Percentiles rank a stretch among this genome's conserved stretches.
Evolutionary conservation across 345 rosid species (phyloP).

Genomic region (Hibiscus trionum): DNA sequence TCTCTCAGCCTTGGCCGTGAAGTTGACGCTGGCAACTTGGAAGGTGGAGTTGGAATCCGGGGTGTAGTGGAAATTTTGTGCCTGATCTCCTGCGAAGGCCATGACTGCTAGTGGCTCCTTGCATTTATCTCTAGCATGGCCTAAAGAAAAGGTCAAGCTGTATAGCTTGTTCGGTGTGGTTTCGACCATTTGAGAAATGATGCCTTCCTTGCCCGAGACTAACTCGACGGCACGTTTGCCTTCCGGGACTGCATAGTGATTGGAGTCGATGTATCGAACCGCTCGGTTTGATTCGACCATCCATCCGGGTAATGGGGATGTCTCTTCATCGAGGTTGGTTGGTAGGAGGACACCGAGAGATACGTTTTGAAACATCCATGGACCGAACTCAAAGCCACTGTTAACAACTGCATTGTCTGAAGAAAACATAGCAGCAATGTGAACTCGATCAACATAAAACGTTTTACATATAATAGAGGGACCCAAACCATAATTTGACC

Average conservation of each 20-base stretch:
- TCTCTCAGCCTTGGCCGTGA: conserved; percentile 86
- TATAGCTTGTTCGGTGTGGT: conserved; percentile 53
- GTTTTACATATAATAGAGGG: no score
- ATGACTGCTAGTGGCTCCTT: conserved; percentile 80
- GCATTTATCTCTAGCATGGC: conserved; percentile 86
- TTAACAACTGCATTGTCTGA: conserved; percentile 79
- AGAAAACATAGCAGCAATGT: neutral
- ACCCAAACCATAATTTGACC: no score
- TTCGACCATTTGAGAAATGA: conserved; percentile 88
- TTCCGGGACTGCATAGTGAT: conserved; percentile 71
- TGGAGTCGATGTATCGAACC: conserved; percentile 73
- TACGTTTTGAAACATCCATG: conserved; percentile 84
- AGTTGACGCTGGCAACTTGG: conserved; percentile 48
- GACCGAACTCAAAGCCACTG: conserved; percentile 89
- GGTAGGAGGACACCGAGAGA: conserved; percentile 88
- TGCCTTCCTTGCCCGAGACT: conserved; percentile 94
- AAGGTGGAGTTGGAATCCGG: conserved; percentile 67
- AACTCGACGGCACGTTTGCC: conserved; percentile 88
- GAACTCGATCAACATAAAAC: neutral
- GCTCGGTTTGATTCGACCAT: conserved; percentile 87
- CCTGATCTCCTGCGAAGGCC: conserved; percentile 96
- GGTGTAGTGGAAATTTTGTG: conserved; percentile 68
- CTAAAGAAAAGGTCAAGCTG: conserved; percentile 54
- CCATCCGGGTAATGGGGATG: conserved; percentile 88
- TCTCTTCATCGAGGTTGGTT: conserved; percentile 83